Evolutionary conservation across 2,329 filamentous ascomycete species (phyloP).

Genomic region (Colletotrichum musae): DNA sequence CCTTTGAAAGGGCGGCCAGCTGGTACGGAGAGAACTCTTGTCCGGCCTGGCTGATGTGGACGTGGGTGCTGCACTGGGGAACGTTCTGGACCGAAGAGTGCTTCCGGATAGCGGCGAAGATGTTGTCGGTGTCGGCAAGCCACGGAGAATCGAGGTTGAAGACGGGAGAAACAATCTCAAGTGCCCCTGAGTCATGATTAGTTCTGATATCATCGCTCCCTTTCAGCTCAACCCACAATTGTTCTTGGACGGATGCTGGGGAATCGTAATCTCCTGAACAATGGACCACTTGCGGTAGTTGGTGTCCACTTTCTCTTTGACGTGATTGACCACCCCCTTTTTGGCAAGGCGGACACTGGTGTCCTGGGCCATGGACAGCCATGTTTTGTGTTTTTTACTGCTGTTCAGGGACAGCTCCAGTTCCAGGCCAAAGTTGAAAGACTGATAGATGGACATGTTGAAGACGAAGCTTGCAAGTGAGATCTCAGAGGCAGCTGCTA

Average conservation of each 20-base stretch:
- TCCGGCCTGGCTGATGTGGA: constrained; percentile 50
- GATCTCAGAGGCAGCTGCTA: neutral
- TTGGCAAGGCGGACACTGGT: constrained; percentile 50
- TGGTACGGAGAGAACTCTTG: constrained; percentile 42
- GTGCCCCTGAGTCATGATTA: constrained; percentile 44
- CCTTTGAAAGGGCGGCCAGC: constrained; percentile 50
- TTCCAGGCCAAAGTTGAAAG: constrained; percentile 53
- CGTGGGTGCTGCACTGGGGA: constrained; percentile 53
- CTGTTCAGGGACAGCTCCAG: constrained; percentile 54
- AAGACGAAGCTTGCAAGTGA: neutral
- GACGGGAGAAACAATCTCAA: constrained; percentile 56
- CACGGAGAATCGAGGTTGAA: constrained; percentile 48
- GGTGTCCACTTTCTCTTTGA: constrained; percentile 49
- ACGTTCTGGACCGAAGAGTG: constrained; percentile 46
- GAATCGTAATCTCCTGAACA: constrained; percentile 54
- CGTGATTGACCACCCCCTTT: constrained; percentile 52
- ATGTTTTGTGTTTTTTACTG: constrained; percentile 51
- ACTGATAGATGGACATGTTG: constrained; percentile 22
- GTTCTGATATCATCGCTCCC: no score
- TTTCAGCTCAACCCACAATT: constrained; percentile 46
- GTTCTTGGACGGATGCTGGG: constrained; percentile 49
- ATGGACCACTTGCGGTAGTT: constrained; percentile 56
- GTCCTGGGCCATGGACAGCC: constrained; percentile 53
- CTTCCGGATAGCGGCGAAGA: constrained; percentile 49
- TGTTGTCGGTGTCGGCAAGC: constrained; percentile 47